Evolutionary conservation across 2,329 filamentous ascomycete species (phyloP), one percentile per base, ranked within the genome.

Genomic region (Rhinocladiella similis): DNA sequence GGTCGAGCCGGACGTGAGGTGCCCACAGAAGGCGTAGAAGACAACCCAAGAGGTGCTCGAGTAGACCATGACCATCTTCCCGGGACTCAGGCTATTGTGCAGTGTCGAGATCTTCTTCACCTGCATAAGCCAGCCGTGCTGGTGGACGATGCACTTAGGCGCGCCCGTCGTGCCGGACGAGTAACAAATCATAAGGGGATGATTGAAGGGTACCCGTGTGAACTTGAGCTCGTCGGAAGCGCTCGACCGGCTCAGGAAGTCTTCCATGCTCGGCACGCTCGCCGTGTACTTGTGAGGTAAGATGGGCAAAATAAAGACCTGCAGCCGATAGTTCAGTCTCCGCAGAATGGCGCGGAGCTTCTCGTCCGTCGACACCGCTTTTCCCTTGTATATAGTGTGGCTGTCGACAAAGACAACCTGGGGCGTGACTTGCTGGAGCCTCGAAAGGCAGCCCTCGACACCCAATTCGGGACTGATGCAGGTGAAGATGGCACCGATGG

Each of bases 41-140:
- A 78, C 68, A 1, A 78, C 72, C 77, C 77, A 79, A 7, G 73
- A 75, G 1, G 76, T 78, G 42, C 69, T 75, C 3, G 70, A 73
- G 63, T 77, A 79, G 54, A 78, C 75, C 54, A 78, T 71, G 22
- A 78, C 72, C 5, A 75, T 66, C 42, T 75, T 72, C 5, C 66
- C 55, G 0, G 71, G 66, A 1, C 68, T 70, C 10, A 77, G 46
- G 5, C 70, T 72, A 66, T 77, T 77, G 65, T 79, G 76, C 1
- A 79, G 67, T 18, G 70, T 62, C 2, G 73, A 68, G 46, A 75
- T 72, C 58, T 79, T 79, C 57, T 59, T 56, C 41, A 75, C 67
- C 47, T 77, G 74, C 1, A 78, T 58, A 49, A 78, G 70, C 14
- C 73, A 68, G 6, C 74, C 72, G 60, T 77, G 73, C 6, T 69